Base-by-base conservation (phyloP, 257 asterid genomes). In the Nicotiana tomentosiformis region DNA sequence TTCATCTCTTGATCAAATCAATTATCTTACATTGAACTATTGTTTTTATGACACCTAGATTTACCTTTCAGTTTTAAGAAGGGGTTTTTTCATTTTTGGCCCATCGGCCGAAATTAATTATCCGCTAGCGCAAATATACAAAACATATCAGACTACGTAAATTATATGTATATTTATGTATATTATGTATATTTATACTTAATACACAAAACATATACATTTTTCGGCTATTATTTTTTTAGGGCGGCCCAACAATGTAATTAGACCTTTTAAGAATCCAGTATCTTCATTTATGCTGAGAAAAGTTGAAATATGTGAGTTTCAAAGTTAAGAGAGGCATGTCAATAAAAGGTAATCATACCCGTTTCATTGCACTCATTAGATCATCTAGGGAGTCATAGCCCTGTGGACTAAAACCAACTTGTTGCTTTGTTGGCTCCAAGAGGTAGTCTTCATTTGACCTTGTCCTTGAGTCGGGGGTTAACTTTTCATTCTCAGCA, bases 351-450 rank as follows among this genome's bases (percentile, higher is more conserved):
- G 82, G 64, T 20, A 20, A 60, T 23, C 83, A 81, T 92, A 93
- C 97, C 94, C 88, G 83, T 87, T 93, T 95, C 86, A 93, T 86
- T 11, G 91, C 79, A 85, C 72, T 83, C 98, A 93, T 83, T 86
- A 94, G 85, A 82, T 91, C 97, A 84, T 93, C 98, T 85, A 91
- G 90, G n/a, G 93, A 74, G 83, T 89, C 97, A 83, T 82, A 90
- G 82, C 86, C 81, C 12, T 86, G 92, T 77, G 93, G 84, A 78
- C 76, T 82, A 84, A 84, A 89, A 82, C 87, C 93, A 79, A 87
- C 88, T 72, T 84, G 93, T 83, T 85, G 68, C 87, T 85, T 94
- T 30, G 94, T 72, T 57, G 93, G 92, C 88, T 86, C 94, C 85
- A 84, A 81, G 29, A 86, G 78, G 88, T 82, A 83, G 74, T 88